Evolutionary conservation across 257 asterid genomes (phyloP).

Genomic region (Nicotiana tabacum): DNA sequence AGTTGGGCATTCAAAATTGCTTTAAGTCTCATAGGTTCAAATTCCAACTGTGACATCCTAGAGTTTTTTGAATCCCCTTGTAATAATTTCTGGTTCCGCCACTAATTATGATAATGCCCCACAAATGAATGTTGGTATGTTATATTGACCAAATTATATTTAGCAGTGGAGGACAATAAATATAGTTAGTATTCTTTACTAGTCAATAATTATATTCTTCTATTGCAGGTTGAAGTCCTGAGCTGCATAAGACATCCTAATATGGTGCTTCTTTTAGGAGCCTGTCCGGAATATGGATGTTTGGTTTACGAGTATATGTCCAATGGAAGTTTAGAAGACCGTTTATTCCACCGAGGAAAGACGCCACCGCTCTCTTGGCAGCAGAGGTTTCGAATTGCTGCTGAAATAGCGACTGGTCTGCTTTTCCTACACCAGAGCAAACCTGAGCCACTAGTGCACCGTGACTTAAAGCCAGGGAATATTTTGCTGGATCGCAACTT

Average conservation of each 20-base stretch:
- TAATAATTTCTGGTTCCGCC: too few relatives aligned
- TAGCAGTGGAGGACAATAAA: neutral
- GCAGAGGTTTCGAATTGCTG: constrained; percentile 24
- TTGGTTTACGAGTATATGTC: constrained; percentile 32
- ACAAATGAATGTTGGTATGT: neutral
- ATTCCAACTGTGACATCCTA: too few relatives aligned
- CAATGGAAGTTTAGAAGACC: constrained; percentile 35
- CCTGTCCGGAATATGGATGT: constrained; percentile 36
- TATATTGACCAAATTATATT: neutral
- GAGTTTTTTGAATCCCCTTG: too few relatives aligned
- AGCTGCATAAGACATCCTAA: constrained; percentile 34
- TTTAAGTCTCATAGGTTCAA: too few relatives aligned
- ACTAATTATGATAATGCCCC: neutral
- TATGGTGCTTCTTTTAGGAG: constrained; percentile 38
- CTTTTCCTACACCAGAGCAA: constrained; percentile 32
- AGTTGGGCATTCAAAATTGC: too few relatives aligned
- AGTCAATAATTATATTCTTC: neutral
- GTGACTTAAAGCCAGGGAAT: constrained; percentile 32
- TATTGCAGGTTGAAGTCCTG: constrained; percentile 28
- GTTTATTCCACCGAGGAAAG: constrained; percentile 22
- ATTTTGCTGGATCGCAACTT: constrained; percentile 31
- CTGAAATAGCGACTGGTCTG: constrained; percentile 27
- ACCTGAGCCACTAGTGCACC: constrained; percentile 32
- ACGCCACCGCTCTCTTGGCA: constrained; percentile 31
- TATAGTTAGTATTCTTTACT: too few relatives aligned